A percentile compares a stretch with the other conserved stretches of the same genome.
phyloP scores from a whole-genome alignment of 2,329 filamentous ascomycete species.

The Verticillium longisporum region DNA sequence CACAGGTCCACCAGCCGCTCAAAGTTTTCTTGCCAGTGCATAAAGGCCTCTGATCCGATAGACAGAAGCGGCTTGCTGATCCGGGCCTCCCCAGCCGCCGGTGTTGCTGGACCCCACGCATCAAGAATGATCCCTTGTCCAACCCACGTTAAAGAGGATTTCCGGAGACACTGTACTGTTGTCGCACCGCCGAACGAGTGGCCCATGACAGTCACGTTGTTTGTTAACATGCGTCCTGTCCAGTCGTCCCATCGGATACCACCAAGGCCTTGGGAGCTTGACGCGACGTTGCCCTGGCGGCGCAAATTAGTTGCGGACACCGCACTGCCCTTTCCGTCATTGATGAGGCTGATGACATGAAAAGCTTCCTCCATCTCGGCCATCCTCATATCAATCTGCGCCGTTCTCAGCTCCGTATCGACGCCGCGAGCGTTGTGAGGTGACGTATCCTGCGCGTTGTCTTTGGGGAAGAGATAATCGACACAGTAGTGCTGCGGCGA shows the following conservation, averaged over 20 bases:
- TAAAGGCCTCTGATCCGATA: conserved; percentile 63
- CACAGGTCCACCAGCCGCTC: conserved; percentile 48
- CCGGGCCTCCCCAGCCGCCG: conserved; percentile 34
- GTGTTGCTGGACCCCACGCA: conserved; percentile 52
- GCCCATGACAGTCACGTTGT: conserved; percentile 53
- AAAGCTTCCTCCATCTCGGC: conserved; percentile 61
- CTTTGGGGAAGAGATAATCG: conserved; percentile 58
- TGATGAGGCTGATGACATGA: conserved; percentile 46
- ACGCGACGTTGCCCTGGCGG: conserved; percentile 48
- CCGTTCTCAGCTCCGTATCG: conserved; percentile 50
- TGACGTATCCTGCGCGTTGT: conserved; percentile 40
- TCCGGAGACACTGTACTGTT: conserved; percentile 51
- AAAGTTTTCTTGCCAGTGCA: conserved; percentile 63
- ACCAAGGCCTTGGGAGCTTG: conserved; percentile 50
- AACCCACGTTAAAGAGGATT: conserved; percentile 46
- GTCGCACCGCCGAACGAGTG: conserved; percentile 64
- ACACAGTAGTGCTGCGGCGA: conserved; percentile 36
- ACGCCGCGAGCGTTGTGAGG: conserved; percentile 53
- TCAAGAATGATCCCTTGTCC: conserved; percentile 61
- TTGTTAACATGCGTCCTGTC: conserved; percentile 46
- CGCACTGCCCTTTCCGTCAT: conserved; percentile 43
- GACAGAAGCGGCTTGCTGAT: conserved; percentile 49
- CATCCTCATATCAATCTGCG: conserved; percentile 56
- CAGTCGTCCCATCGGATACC: conserved; percentile 50
- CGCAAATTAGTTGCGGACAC: conserved; percentile 47